phyloP scores from a whole-genome alignment of 75 land plant species.

The Cryptomeria japonica region DNA sequence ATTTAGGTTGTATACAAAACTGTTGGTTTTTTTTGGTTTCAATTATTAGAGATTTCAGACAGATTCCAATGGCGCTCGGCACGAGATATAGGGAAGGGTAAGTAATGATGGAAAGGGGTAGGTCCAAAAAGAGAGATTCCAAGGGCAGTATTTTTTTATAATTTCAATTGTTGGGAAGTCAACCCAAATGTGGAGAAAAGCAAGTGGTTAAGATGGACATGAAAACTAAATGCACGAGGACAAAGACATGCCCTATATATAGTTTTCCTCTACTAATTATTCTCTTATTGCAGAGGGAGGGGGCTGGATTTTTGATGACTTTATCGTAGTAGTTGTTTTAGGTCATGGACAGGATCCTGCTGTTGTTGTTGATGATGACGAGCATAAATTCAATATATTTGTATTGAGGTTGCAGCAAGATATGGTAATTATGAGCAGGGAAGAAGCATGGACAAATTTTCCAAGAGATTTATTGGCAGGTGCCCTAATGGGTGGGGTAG shows the following conservation, averaged over 20 bases:
- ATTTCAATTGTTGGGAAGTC: neutral
- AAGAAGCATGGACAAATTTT: slow-evolving; percentile 51
- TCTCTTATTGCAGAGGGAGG: neutral
- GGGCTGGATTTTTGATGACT: neutral
- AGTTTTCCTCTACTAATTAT: neutral
- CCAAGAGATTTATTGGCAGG: slow-evolving; percentile 84
- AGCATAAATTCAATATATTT: neutral
- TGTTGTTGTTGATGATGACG: slow-evolving; percentile 5
- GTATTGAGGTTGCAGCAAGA: neutral
- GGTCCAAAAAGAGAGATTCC: too few relatives aligned
- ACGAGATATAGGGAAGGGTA: too few relatives aligned
- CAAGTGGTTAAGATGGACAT: neutral
- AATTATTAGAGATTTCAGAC: too few relatives aligned
- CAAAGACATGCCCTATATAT: neutral
- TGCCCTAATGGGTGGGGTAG: slow-evolving; percentile 90
- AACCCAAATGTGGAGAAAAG: neutral
- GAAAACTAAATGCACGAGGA: neutral
- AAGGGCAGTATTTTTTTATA: too few relatives aligned
- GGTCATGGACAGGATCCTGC: neutral
- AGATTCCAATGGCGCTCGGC: too few relatives aligned
- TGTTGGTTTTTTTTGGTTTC: too few relatives aligned
- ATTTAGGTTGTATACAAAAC: too few relatives aligned
- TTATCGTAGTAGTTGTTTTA: neutral
- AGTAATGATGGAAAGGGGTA: too few relatives aligned
- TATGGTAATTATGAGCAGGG: neutral